phyloP scores from a whole-genome alignment of 2,329 filamentous ascomycete genomes.

The Trichoderma lentiforme region DNA sequence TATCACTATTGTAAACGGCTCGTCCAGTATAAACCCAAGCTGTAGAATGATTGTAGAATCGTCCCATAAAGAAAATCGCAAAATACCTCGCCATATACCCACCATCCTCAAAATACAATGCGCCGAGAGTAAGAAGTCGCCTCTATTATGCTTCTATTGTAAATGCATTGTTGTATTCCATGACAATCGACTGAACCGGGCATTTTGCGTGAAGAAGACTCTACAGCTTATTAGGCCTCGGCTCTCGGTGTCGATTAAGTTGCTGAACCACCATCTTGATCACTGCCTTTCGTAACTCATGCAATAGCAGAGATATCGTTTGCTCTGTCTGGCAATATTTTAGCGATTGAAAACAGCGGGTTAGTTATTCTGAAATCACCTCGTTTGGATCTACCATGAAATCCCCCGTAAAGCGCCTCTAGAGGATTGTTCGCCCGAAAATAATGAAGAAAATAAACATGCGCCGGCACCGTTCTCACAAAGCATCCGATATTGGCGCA shows the following conservation, averaged over 20 bases:
- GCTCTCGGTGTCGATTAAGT: not conserved
- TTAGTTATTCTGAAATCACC: not conserved
- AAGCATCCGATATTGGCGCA: not conserved
- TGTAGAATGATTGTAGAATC: slow-evolving; percentile 3
- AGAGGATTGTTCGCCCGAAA: not conserved
- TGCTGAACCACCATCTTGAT: not conserved
- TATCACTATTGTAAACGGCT: not conserved
- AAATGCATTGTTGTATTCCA: not conserved
- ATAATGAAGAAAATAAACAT: not conserved
- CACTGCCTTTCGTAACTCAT: not conserved
- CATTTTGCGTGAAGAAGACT: not conserved
- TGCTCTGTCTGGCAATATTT: not conserved
- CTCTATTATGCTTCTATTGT: not conserved
- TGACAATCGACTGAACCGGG: not conserved
- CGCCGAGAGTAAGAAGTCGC: not conserved
- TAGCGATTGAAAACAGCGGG: not conserved
- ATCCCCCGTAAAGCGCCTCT: not conserved
- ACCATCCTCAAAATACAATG: not conserved
- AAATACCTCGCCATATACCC: not conserved
- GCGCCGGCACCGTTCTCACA: not conserved
- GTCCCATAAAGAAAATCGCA: not conserved
- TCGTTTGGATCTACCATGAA: not conserved
- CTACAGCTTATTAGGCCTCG: not conserved
- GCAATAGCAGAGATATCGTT: not conserved
- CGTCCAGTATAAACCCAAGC: slow-evolving; percentile 9